These are phyloP conservation scores for Paralagenidium karlingii DNA, from an alignment of 352 stramenopile species.

Conservation along the genomic window DNA sequence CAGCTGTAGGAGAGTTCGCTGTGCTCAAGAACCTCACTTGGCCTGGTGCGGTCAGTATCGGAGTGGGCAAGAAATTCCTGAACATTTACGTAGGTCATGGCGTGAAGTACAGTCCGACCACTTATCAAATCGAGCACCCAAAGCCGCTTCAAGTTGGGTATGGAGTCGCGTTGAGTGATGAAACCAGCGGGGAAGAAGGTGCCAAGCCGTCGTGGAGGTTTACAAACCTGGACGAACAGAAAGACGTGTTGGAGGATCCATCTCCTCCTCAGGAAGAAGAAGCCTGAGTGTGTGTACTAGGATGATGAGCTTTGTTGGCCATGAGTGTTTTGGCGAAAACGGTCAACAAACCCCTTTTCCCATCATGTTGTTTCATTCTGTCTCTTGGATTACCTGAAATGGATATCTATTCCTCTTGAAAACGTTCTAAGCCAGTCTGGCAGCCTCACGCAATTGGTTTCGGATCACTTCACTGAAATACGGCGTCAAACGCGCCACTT, in stretches of 20 bases:
- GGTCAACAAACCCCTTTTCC: too few relatives aligned
- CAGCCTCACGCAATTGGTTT: too few relatives aligned
- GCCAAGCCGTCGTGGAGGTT: slow-evolving; percentile 31
- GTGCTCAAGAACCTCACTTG: slow-evolving; percentile 69
- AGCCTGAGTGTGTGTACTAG: too few relatives aligned
- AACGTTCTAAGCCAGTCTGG: too few relatives aligned
- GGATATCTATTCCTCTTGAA: too few relatives aligned
- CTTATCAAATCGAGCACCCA: slow-evolving; percentile 41
- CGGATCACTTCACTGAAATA: too few relatives aligned
- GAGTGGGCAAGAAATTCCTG: slow-evolving; percentile 73
- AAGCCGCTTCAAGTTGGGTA: slow-evolving; percentile 33
- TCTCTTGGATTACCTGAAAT: too few relatives aligned
- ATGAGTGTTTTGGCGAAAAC: too few relatives aligned
- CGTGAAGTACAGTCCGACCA: slow-evolving; percentile 50
- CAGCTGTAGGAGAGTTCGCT: slow-evolving; percentile 37
- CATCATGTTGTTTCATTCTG: too few relatives aligned
- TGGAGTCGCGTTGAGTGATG: slow-evolving; percentile 25
- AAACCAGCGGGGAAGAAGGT: slow-evolving; percentile 12
- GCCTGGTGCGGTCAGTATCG: slow-evolving; percentile 81
- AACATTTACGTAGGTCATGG: slow-evolving; percentile 85
- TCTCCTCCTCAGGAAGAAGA: too few relatives aligned
- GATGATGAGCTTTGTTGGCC: too few relatives aligned
- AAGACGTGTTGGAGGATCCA: slow-evolving; percentile 70
- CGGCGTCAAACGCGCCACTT: slow-evolving; percentile 32
- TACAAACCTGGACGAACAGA: slow-evolving; percentile 44